These are phyloP conservation scores for Viridothelium virens DNA, from an alignment of 495 filamentous ascomycete species.

Conservation along the genomic window DNA sequence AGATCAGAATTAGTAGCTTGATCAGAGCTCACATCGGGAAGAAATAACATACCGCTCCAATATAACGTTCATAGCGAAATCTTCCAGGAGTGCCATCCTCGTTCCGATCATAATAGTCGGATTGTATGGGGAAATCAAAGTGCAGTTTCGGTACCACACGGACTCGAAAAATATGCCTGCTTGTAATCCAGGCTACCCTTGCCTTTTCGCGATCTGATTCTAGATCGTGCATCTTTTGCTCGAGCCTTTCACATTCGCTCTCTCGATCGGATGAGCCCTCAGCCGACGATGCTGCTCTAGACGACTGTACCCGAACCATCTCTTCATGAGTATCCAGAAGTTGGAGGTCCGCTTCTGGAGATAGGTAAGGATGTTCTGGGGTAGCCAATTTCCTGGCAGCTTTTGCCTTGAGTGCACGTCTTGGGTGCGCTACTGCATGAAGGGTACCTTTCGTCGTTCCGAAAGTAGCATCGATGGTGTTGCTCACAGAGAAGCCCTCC, in stretches of 20 bases:
- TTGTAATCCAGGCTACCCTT: conserved; percentile 4
- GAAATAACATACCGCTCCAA: background rate
- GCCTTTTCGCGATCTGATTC: background rate
- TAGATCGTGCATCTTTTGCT: background rate
- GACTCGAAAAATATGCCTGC: background rate
- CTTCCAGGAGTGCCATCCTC: background rate
- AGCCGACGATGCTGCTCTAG: background rate
- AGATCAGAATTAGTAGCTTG: background rate
- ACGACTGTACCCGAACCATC: background rate
- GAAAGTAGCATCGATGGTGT: conserved; percentile 2
- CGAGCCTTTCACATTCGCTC: background rate
- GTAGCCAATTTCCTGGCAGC: background rate
- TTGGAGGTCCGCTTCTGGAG: background rate
- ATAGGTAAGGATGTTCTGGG: conserved; percentile 6
- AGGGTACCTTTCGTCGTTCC: conserved; percentile 1
- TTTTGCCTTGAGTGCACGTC: conserved; percentile 5
- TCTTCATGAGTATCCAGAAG: conserved; percentile 1
- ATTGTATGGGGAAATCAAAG: background rate
- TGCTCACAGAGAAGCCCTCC: background rate
- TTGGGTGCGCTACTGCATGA: background rate
- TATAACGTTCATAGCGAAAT: conserved; percentile 5
- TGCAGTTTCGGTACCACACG: conserved; percentile 7
- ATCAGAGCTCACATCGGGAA: background rate
- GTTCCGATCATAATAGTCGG: conserved; percentile 1
- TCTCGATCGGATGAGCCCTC: background rate